These are phyloP conservation scores for Verticillium alfalfae DNA, from an alignment of 2,329 filamentous ascomycete species.

Conservation along the genomic window DNA sequence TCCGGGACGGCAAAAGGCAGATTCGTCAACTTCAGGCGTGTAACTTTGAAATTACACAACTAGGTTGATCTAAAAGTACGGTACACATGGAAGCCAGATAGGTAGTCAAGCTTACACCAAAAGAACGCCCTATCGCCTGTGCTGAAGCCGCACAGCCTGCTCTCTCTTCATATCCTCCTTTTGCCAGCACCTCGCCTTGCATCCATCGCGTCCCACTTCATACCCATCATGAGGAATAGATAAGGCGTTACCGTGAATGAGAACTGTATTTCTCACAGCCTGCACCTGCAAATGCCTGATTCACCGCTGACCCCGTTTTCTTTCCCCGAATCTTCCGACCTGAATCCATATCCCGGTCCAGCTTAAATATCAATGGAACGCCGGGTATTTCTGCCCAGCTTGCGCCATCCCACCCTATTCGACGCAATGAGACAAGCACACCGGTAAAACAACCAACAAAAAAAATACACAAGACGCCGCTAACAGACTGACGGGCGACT, in stretches of 20 bases:
- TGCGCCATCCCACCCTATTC: background rate
- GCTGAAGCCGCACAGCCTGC: background rate
- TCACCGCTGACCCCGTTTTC: background rate
- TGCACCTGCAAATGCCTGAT: background rate
- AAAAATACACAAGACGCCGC: background rate
- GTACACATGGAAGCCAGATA: background rate
- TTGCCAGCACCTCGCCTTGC: background rate
- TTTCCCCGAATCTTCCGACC: background rate
- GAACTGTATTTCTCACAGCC: background rate
- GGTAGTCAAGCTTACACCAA: background rate
- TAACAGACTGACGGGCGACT: background rate
- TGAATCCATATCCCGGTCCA: background rate
- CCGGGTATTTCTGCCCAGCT: background rate
- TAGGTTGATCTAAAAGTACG: background rate
- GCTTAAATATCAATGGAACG: background rate
- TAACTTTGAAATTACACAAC: background rate
- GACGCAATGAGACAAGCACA: background rate
- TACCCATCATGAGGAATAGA: background rate
- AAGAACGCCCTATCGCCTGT: background rate
- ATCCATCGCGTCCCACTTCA: background rate
- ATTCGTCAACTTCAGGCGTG: background rate
- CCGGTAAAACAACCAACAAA: background rate
- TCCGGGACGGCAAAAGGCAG: too few species aligned
- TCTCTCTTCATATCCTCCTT: background rate
- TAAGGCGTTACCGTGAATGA: background rate